A percentile compares a stretch with the other conserved stretches of the same genome.
Conservation (phyloP, 2,329 filamentous ascomycete genomes). For the Cercospora sp. region DNA sequence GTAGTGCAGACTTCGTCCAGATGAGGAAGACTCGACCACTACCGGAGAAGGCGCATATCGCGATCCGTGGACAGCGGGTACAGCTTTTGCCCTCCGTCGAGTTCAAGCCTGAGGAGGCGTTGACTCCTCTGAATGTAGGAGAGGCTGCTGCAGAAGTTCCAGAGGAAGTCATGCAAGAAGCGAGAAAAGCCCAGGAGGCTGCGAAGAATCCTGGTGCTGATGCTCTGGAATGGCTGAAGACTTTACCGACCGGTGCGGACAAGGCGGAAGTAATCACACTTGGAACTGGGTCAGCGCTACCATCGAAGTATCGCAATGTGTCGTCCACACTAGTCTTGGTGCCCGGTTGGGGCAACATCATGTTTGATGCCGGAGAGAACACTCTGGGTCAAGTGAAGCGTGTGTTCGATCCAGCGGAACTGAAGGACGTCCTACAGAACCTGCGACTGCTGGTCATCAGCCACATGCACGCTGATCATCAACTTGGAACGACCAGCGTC, state of each 20-base stretch:
- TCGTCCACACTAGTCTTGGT: slow-evolving; percentile 82
- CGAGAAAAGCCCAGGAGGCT: slow-evolving; percentile 45
- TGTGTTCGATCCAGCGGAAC: slow-evolving; percentile 64
- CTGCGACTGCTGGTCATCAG: slow-evolving; percentile 87
- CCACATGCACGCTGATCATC: slow-evolving; percentile 94
- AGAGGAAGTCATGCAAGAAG: slow-evolving; percentile 55
- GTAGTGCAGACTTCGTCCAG: too few species aligned
- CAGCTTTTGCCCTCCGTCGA: slow-evolving; percentile 41
- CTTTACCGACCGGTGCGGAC: slow-evolving; percentile 61
- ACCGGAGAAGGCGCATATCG: slow-evolving; percentile 31
- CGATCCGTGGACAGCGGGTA: slow-evolving; percentile 39
- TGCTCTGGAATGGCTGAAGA: slow-evolving; percentile 59
- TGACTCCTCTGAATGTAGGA: slow-evolving; percentile 53
- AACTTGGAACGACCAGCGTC: slow-evolving; percentile 79
- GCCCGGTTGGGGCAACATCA: slow-evolving; percentile 80
- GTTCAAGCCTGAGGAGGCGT: slow-evolving; percentile 50
- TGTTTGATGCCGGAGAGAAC: slow-evolving; percentile 90
- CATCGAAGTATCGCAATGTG: slow-evolving; percentile 94
- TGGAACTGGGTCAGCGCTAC: slow-evolving; percentile 85
- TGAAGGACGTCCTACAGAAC: slow-evolving; percentile 71
- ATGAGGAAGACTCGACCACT: slow-evolving; percentile 24
- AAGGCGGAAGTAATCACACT: slow-evolving; percentile 83
- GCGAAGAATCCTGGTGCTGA: slow-evolving; percentile 43
- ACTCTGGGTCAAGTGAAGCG: slow-evolving; percentile 85
- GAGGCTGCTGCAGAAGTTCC: slow-evolving; percentile 47